phyloP scores from a whole-genome alignment of 2,329 filamentous ascomycete genomes.

The Fusarium mangiferae region DNA sequence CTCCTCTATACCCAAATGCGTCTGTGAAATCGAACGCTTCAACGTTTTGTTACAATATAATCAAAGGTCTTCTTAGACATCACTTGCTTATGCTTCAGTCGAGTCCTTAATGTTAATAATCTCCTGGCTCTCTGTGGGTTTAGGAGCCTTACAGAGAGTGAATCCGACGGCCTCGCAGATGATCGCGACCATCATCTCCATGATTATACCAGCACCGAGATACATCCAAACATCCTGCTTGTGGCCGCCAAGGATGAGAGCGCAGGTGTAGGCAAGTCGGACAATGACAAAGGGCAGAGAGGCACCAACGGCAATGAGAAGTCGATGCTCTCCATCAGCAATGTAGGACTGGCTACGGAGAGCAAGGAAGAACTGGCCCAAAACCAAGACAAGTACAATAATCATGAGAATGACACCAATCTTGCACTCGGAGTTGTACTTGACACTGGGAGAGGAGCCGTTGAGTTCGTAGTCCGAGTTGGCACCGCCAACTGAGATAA shows the following conservation, averaged over 20 bases:
- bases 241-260: slow-evolving; percentile 44
- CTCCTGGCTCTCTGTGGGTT: slow-evolving; percentile 14
- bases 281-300: slow-evolving; percentile 50
- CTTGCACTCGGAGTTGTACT: slow-evolving; percentile 44
- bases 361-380: slow-evolving; percentile 54
- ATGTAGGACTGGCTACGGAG: slow-evolving; percentile 52
- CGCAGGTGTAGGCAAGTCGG: slow-evolving; percentile 46
- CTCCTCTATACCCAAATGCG: background rate
- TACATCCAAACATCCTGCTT: slow-evolving; percentile 46
- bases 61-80: background rate
- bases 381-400: slow-evolving; percentile 53
- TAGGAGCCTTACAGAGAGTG: slow-evolving; percentile 40
- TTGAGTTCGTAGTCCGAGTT: slow-evolving; percentile 37
- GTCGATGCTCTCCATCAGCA: slow-evolving; percentile 63
- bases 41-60: background rate
- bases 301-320: slow-evolving; percentile 57
- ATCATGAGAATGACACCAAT: slow-evolving; percentile 47
- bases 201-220: slow-evolving; percentile 47
- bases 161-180: slow-evolving; percentile 47
- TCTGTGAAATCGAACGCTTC: background rate
- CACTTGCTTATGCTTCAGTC: background rate
- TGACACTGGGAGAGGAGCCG: slow-evolving; percentile 37
- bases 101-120: background rate
- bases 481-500: slow-evolving; percentile 49
- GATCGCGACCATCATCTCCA: slow-evolving; percentile 49